A percentile compares a stretch with the other conserved stretches of the same genome.
Conservation (phyloP, 1,139 yeast species). For the Diutina siamensis region DNA sequence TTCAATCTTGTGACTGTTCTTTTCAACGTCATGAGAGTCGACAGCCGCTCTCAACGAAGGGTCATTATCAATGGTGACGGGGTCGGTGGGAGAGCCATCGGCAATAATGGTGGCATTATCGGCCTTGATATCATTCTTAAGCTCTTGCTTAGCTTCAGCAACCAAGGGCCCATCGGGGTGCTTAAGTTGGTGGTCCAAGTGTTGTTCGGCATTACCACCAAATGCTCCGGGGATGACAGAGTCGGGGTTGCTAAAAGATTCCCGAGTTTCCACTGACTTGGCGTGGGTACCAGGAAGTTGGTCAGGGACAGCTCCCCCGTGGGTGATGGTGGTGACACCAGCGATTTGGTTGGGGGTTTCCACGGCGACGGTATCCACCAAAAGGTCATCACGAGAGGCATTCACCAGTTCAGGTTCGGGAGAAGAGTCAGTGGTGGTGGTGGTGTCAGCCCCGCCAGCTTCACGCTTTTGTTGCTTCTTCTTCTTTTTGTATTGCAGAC, state of each 20-base stretch:
- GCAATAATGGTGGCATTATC: background rate
- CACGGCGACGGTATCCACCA: background rate
- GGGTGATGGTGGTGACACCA: background rate
- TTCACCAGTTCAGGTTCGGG: background rate
- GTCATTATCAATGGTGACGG: background rate
- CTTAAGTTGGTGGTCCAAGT: background rate
- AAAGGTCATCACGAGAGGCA: background rate
- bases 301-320: background rate
- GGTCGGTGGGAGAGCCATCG: background rate
- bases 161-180: constrained; percentile 7
- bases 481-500: constrained; percentile 34
- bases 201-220: constrained; percentile 10
- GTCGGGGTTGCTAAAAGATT: background rate
- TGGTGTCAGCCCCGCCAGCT: constrained; percentile 20
- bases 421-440: constrained; percentile 4
- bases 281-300: background rate
- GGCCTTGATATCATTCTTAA: constrained; percentile 9
- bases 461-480: constrained; percentile 26
- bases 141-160: constrained; percentile 13
- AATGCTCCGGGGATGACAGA: background rate
- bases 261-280: background rate
- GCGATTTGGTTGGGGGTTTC: background rate
- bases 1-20: background rate
- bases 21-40: background rate
- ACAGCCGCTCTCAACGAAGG: background rate